phyloP scores from a whole-genome alignment of 148 eudicot genomes.

The Rhododendron ovatum region DNA sequence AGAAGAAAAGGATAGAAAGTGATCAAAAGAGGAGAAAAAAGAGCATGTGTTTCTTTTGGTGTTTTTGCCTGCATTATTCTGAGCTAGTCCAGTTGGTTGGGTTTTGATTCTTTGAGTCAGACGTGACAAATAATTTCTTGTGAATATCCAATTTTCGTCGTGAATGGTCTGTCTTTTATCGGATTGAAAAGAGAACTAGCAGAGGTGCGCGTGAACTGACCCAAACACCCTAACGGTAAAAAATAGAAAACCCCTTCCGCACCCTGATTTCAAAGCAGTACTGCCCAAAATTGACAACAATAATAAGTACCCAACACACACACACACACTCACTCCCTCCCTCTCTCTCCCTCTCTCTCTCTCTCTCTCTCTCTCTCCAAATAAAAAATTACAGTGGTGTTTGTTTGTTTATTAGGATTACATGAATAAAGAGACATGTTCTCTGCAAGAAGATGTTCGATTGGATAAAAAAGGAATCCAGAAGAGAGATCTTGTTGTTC shows the following conservation, averaged over 20 bases:
- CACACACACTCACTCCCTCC: not conserved
- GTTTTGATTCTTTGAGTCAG: not conserved
- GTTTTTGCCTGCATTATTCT: not conserved
- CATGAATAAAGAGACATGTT: slow-evolving; percentile 54
- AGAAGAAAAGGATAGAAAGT: not conserved
- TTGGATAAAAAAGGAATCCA: slow-evolving; percentile 64
- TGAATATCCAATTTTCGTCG: not conserved
- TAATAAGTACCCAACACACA: not conserved
- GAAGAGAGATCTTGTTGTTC: slow-evolving; percentile 52
- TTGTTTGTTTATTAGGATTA: not conserved
- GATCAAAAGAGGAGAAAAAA: not conserved
- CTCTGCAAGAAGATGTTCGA: slow-evolving; percentile 66
- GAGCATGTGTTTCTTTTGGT: slow-evolving; percentile 15
- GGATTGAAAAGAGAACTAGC: not conserved
- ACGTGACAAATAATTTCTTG: too few species aligned
- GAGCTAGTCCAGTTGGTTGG: not conserved
- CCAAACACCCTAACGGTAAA: too few species aligned
- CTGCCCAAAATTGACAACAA: slow-evolving; percentile 10
- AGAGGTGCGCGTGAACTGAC: rapidly evolving
- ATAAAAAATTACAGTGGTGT: not conserved
- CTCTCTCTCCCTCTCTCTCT: not conserved
- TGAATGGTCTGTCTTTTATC: not conserved
- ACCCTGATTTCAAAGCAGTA: slow-evolving; percentile 9
- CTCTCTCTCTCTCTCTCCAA: not conserved
- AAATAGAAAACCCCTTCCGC: not conserved